These are phyloP conservation scores for Cadophora gregata DNA, from an alignment of 2,329 filamentous ascomycete genomes.

Conservation along the genomic window DNA sequence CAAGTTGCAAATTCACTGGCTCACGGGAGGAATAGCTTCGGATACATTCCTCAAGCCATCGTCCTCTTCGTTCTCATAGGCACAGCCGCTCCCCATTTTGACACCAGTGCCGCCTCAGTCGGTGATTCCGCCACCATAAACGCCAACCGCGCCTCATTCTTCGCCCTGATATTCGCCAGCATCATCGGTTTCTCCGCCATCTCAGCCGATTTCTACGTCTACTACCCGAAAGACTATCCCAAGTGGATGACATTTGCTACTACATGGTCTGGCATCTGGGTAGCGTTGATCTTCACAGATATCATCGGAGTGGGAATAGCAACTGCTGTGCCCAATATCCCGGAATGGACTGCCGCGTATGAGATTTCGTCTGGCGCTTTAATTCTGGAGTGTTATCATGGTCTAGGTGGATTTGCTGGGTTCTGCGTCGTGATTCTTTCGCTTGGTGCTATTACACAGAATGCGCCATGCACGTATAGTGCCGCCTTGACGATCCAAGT, in stretches of 20 bases:
- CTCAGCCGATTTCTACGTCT: conserved; percentile 34
- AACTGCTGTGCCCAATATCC: conserved; percentile 26
- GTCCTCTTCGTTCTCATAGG: conserved; percentile 62
- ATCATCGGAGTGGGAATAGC: conserved; percentile 32
- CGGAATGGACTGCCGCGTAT: conserved; percentile 28
- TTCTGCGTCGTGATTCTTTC: conserved; percentile 70
- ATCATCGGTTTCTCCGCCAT: conserved; percentile 29
- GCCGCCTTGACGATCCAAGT: conserved; percentile 70
- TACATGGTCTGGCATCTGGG: conserved; percentile 27
- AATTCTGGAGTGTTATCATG: conserved; percentile 50
- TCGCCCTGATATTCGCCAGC: conserved; percentile 49
- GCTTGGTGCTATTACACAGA: conserved; percentile 67
- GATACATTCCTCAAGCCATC: conserved; percentile 57
- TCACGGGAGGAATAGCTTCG: conserved; percentile 13
- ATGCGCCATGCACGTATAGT: conserved; percentile 67
- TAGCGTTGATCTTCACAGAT: conserved; percentile 27
- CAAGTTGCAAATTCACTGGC: not conserved
- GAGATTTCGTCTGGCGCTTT: conserved; percentile 26
- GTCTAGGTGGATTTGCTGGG: conserved; percentile 65
- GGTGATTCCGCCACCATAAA: conserved; percentile 55
- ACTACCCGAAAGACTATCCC: conserved; percentile 39
- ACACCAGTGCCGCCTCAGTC: conserved; percentile 54
- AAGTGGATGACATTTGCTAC: conserved; percentile 33
- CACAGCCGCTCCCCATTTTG: conserved; percentile 60
- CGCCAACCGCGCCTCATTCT: conserved; percentile 61